Evolutionary conservation across 1,284 basidiomycete genomes (phyloP), one percentile per base, ranked within the genome.

Genomic region (Malassezia psittaci): DNA sequence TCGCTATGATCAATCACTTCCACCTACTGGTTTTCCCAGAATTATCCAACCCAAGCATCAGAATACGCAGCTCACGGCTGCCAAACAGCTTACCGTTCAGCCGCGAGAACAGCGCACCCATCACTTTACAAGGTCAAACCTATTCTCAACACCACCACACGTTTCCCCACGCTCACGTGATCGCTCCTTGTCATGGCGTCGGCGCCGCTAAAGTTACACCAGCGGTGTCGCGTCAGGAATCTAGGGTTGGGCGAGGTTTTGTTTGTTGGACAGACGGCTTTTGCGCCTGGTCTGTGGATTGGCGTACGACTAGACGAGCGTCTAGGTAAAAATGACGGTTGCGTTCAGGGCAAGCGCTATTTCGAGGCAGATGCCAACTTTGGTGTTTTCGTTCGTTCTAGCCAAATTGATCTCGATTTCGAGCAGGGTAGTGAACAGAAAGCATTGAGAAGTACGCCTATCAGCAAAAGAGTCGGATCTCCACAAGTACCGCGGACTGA

Each of bases 21-120:
- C 18, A 62, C 62, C 15, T 53, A 64, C 57, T 70, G 10, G 66
- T 72, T 54, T 67, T 72, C 61, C 90, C 91, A 67, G 90, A 90
- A 68, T 91, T 91, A 76, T 96, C 91, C 69, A 98, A 86, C 77
- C 90, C 89, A 73, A 98, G 81, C 81, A 82, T 82, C 66, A 85
- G 67, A 52, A 76, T 64, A 32, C 93, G 90, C 91, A 98, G 96
- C 80, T 98, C 94, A 83, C 87, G 94, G 83, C 96, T 96, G 79
- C 93, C 93, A 74, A 98, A 91, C 77, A 99, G 82, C 77, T 82
- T 83, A 60, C 83, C 82, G 75, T 94, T 83, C 52, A 90, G 80
- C 72, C 76, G 82, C 67, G 88, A 91, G 24, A 74, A 60, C 2
- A 59, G 62, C 36, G 69, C 66, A 43, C 71, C 71, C 71, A 73